Evolutionary conservation across 257 asterid genomes (phyloP).

Genomic region (Plantago elongata): DNA sequence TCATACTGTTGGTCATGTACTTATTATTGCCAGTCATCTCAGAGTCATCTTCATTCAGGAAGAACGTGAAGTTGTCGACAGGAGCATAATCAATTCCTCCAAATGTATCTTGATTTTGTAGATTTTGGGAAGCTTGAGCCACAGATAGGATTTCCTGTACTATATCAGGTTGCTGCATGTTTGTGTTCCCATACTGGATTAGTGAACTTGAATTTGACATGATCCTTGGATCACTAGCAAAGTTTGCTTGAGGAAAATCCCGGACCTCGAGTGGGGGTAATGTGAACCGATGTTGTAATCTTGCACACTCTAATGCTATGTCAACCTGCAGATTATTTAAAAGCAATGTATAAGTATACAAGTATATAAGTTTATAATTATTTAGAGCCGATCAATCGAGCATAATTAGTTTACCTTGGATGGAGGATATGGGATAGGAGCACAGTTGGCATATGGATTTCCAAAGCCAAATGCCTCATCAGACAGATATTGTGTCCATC

Average conservation of each 20-base stretch:
- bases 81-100: constrained; percentile 33
- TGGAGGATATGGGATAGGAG: constrained; percentile 47
- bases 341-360: not conserved
- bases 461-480: constrained; percentile 60
- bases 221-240: constrained; percentile 27
- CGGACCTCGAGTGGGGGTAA: constrained; percentile 76
- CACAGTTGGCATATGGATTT: constrained; percentile 37
- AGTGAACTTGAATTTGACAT: constrained; percentile 22
- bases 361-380: not conserved
- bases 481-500: constrained; percentile 79
- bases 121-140: constrained; percentile 75
- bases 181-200: constrained; percentile 27
- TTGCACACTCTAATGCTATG: constrained; percentile 81
- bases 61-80: constrained; percentile 58
- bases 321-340: constrained; percentile 46
- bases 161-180: constrained; percentile 40
- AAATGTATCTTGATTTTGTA: constrained; percentile 51
- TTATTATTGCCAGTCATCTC: constrained; percentile 29
- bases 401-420: constrained; percentile 49
- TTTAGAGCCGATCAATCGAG: not conserved
- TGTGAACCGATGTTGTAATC: constrained; percentile 69
- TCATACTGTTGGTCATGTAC: constrained; percentile 27
- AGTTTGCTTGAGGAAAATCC: constrained; percentile 39
- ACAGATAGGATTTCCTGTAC: constrained; percentile 77
- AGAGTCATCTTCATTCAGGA: constrained; percentile 29